Percentiles rank a stretch among this genome's conserved stretches.
These are phyloP conservation scores for Podospora conica DNA, from an alignment of 495 filamentous ascomycete genomes.

Conservation along the genomic window DNA sequence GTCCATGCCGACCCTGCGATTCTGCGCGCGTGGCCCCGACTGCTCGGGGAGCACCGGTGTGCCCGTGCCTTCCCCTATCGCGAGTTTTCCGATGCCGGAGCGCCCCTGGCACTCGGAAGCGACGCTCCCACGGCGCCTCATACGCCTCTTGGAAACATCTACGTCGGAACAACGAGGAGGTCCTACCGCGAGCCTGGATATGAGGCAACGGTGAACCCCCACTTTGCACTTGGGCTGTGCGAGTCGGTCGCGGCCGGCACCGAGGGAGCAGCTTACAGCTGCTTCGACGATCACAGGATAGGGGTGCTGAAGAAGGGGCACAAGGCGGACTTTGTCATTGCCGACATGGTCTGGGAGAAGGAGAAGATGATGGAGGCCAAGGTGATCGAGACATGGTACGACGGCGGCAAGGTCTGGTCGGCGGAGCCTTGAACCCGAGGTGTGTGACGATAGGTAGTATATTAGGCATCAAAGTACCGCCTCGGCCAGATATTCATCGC, in stretches of 20 bases:
- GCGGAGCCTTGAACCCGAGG: conserved; percentile 1
- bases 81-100: conserved; percentile 50
- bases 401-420: conserved; percentile 44
- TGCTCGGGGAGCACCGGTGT: conserved; percentile 48
- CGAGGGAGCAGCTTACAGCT: conserved; percentile 52
- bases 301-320: conserved; percentile 45
- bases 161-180: conserved; percentile 53
- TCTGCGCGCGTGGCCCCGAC: conserved; percentile 50
- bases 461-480: conserved; percentile 27
- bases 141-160: conserved; percentile 49
- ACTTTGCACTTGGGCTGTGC: conserved; percentile 46
- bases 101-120: conserved; percentile 51
- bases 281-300: conserved; percentile 48
- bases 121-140: conserved; percentile 59
- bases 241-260: conserved; percentile 51
- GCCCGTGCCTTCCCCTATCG: conserved; percentile 55
- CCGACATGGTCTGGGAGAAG: conserved; percentile 52
- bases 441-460: not conserved
- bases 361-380: conserved; percentile 47
- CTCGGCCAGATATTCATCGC: conserved; percentile 55
- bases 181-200: conserved; percentile 47
- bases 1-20: conserved; percentile 60
- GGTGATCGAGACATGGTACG: conserved; percentile 51
- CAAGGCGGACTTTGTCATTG: conserved; percentile 52
- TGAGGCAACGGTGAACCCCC: conserved; percentile 43